Conservation (phyloP, 2,329 filamentous ascomycete genomes). For the Ascochyta lentis region DNA sequence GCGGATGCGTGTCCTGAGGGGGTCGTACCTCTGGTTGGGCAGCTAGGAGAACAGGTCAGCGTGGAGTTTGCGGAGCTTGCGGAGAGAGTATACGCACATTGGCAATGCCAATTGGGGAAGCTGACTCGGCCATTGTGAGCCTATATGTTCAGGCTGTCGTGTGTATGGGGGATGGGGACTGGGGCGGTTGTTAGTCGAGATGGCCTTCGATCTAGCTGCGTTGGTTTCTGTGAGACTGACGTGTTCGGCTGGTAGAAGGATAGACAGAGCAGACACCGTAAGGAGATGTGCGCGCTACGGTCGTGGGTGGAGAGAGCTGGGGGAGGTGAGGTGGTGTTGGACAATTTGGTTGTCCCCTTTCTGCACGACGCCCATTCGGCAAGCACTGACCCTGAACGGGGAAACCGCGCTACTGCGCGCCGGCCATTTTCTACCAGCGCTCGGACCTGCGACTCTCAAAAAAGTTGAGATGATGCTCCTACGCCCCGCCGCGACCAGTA, state of each 20-base stretch:
- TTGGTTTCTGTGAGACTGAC: constrained; percentile 9
- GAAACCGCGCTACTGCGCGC: constrained; percentile 42
- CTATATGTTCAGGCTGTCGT: constrained; percentile 28
- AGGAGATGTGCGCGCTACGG: constrained; percentile 7
- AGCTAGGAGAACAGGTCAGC: constrained; percentile 58
- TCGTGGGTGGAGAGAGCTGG: constrained; percentile 16
- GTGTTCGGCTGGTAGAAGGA: not conserved
- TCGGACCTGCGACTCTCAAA: constrained; percentile 40
- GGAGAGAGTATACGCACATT: constrained; percentile 61
- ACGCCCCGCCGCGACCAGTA: constrained; percentile 31
- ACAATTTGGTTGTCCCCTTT: constrained; percentile 51
- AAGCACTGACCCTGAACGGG: constrained; percentile 47
- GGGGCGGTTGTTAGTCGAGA: constrained; percentile 27
- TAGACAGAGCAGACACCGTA: constrained; percentile 8
- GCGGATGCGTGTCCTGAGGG: constrained; percentile 23
- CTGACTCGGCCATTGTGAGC: constrained; percentile 66
- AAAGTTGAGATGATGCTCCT: constrained; percentile 42
- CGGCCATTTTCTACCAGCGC: constrained; percentile 24
- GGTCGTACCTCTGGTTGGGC: constrained; percentile 70
- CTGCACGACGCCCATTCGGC: constrained; percentile 47
- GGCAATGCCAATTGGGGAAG: constrained; percentile 75
- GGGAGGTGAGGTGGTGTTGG: constrained; percentile 23
- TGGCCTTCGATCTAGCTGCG: not conserved
- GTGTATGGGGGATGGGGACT: constrained; percentile 24
- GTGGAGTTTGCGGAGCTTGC: constrained; percentile 5